Conservation (phyloP, 208 protist species). For the Paratrypanosoma confusum region DNA sequence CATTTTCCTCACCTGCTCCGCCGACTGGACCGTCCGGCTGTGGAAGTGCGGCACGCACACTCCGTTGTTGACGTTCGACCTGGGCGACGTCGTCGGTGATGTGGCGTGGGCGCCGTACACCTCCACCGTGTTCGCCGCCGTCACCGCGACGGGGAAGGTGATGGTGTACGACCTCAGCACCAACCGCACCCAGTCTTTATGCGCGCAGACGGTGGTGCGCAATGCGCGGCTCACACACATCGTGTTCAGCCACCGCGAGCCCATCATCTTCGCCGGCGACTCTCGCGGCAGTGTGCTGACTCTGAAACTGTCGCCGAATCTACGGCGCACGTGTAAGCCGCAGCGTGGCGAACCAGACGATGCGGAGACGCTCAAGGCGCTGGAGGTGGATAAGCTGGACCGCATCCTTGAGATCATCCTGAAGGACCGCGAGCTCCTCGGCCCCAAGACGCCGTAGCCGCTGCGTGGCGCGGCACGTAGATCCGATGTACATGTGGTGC, state of each 20-base stretch:
- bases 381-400: constrained; percentile 86
- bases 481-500: too few species aligned
- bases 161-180: constrained; percentile 86
- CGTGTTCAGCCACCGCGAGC: constrained; percentile 87
- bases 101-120: constrained; percentile 95
- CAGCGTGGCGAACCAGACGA: constrained; percentile 72
- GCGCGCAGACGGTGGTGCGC: constrained; percentile 92
- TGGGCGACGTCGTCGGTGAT: constrained; percentile 92
- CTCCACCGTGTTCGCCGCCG: constrained; percentile 93
- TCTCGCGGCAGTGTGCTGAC: constrained; percentile 90
- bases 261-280: constrained; percentile 94
- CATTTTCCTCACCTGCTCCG: constrained; percentile 92
- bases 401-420: constrained; percentile 82
- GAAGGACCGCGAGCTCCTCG: constrained; percentile 85
- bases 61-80: constrained; percentile 93
- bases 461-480: too few species aligned
- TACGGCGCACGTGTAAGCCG: constrained; percentile 73
- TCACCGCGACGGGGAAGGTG: constrained; percentile 93
- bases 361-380: constrained; percentile 24
- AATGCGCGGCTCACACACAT: constrained; percentile 96
- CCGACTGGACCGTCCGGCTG: constrained; percentile 97
- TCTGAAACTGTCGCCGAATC: constrained; percentile 94
- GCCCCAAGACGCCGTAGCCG: constrained; percentile 1
- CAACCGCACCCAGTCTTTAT: constrained; percentile 95
- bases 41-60: constrained; percentile 83